A percentile compares a stretch with the other conserved stretches of the same genome.
Evolutionary conservation across 768 basidiomycete genomes (phyloP).

Genomic region (Auriculariales sp.): DNA sequence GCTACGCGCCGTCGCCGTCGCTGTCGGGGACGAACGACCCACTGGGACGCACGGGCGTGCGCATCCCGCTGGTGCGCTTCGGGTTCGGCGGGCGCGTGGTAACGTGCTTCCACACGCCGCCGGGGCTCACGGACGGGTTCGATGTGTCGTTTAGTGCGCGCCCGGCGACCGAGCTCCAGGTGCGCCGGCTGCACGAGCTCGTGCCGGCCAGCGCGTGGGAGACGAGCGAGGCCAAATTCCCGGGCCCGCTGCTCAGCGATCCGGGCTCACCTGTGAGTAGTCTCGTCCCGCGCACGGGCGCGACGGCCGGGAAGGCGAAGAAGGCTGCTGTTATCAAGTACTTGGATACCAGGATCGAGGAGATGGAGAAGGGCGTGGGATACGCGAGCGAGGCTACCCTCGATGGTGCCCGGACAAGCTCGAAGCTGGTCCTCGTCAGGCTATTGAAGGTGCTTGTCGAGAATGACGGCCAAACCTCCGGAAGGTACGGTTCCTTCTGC

Average conservation of each 20-base stretch:
- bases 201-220: conserved; percentile 53
- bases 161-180: conserved; percentile 50
- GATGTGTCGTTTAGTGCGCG: conserved; percentile 64
- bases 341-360: conserved; percentile 56
- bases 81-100: conserved; percentile 89
- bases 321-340: conserved; percentile 68
- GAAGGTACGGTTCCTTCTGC: conserved; percentile 45
- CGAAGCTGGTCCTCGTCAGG: conserved; percentile 58
- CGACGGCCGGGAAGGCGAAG: conserved; percentile 56
- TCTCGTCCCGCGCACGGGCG: conserved; percentile 42
- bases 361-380: conserved; percentile 61
- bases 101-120: conserved; percentile 70
- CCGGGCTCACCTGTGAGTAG: conserved; percentile 46
- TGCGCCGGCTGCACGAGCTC: conserved; percentile 53
- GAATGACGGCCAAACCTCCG: conserved; percentile 75
- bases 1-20: conserved; percentile 76
- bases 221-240: conserved; percentile 43
- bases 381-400: conserved; percentile 42
- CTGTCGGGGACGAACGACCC: conserved; percentile 73
- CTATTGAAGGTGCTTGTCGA: conserved; percentile 72
- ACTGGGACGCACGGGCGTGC: conserved; percentile 53
- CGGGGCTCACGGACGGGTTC: conserved; percentile 54
- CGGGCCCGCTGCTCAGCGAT: conserved; percentile 67
- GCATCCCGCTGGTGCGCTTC: conserved; percentile 72
- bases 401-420: conserved; percentile 52